Evolutionary conservation across 148 eudicot genomes (phyloP), one percentile per base, ranked within the genome.

Genomic region (Nepenthes gracilis): DNA sequence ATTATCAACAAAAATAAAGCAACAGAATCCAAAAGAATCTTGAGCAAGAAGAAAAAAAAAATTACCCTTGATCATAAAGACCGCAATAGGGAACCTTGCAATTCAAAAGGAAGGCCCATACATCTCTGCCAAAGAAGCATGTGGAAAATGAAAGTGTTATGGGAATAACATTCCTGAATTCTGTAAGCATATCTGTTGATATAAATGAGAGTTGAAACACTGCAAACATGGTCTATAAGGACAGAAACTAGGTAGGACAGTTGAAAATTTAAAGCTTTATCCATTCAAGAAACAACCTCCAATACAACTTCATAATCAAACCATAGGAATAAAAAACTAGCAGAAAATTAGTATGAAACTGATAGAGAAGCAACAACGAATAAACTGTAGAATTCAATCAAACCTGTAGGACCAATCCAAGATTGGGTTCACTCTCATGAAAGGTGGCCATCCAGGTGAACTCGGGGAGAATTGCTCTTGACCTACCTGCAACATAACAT

Each of bases 401-500:
- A 5, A 92, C 96, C 96, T 93, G 81, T 93, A 93, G 55, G 99
- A 93, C 99, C 99, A 93, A 78, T 93, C 99, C 70, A 93, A 71
- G 56, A 93, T 84, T 63, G 96, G 96, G 70, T 93, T 93, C 72
- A 93, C 96, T 83, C 99, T 86, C 99, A 93, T 93, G 74, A 93
- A 93, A 58, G 95, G 77, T 34, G 99, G 99, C 99, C 99, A 93
- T 66, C 99, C 96, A 36, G 92, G 95, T 14, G 95, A 88, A 71
- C 96, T 93, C 60, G 99, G 96, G 6, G 96, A 88, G 73, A 88
- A 93, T 68, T 88, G 95, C 71, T 93, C 96, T 75, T 93, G 99
- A 40, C 99, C 99, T 63, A 93, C 92, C 96, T 89, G 85, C 61
- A 78, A 65, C 47, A 71, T 43, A 63, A 33, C 36, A 55, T n/a